Base-by-base conservation (phyloP, 371 early-diverging fungal genomes). In the Apophysomyces sp. region DNA sequence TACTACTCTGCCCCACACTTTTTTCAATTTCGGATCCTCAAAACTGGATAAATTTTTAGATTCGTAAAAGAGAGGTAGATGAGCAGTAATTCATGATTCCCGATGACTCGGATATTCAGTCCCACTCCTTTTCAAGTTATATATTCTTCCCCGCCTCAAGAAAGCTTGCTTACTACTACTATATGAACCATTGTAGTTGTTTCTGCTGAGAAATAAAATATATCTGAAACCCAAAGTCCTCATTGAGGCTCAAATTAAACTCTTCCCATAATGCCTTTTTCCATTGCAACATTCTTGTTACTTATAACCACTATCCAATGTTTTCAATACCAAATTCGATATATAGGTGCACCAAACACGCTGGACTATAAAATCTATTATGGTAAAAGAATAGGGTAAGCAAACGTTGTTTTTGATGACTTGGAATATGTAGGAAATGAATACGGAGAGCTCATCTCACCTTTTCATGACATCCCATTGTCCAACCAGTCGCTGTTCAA, bases 391-490 rank as follows among this genome's bases (percentile, higher is more conserved):
- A 29, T 26, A 29, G 27, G 6, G 53, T 9, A 21, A 53, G 26
- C 24, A 6, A 8, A n/a, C 18, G 24, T 21, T 29, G 29, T 12
- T 21, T n/a, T 13, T n/a, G 18, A 4, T 7, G 3, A 13, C 9
- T 18, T 24, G 36, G 15, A 27, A 53, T 21, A 7, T 2, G 11
- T 29, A 32, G 28, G 5, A 63, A 51, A 55, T 39, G 30, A 28
- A 36, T 28, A 18, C 2, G 59, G 49, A 32, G 28, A 53, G 13
- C 30, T 88, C 26, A 78, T 95, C 49, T 94, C 95, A 21, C 91
- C 94, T 39, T 94, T 95, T 83, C 96, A 95, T 79, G 95, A 94
- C 76, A 92, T 96, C 60, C 92, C 94, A 7, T 74, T 92, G 28
- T 86, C 79, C 63, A 86, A 86, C 60, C 82, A 88, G 63, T 68